A percentile compares a stretch with the other conserved stretches of the same genome.
phyloP scores from a whole-genome alignment of 2,329 filamentous ascomycete genomes.

The Nakataea oryzae region DNA sequence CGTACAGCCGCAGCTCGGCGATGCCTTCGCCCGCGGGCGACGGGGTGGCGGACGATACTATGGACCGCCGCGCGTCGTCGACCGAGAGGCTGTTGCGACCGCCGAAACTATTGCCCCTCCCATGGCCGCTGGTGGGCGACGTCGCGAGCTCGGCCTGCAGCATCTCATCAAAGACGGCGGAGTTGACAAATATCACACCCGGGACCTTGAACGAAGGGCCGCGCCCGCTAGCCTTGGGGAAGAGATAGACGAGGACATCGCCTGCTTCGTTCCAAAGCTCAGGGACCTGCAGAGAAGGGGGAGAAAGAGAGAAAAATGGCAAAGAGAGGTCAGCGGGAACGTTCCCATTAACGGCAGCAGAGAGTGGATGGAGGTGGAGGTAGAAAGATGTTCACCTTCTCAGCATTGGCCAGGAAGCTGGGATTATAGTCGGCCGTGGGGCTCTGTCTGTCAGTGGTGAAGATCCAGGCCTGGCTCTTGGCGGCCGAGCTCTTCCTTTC shows the following conservation, averaged over 20 bases:
- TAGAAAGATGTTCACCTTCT: slow-evolving; percentile 32
- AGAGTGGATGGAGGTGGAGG: not conserved
- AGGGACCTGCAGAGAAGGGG: slow-evolving; percentile 36
- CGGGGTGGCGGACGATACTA: slow-evolving; percentile 23
- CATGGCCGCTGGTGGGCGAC: slow-evolving; percentile 18
- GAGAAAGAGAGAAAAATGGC: slow-evolving; percentile 7
- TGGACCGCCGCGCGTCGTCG: slow-evolving; percentile 33
- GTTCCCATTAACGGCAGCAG: no score
- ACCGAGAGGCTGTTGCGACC: slow-evolving; percentile 36
- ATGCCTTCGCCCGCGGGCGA: slow-evolving; percentile 25
- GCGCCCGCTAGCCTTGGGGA: slow-evolving; percentile 34
- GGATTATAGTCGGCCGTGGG: slow-evolving; percentile 44
- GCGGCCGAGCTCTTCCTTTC: slow-evolving; percentile 13
- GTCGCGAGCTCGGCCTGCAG: slow-evolving; percentile 32
- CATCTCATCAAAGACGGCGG: slow-evolving; percentile 41
- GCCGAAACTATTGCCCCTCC: slow-evolving; percentile 32
- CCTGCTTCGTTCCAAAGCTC: slow-evolving; percentile 56
- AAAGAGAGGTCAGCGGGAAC: not conserved
- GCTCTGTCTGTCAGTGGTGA: slow-evolving; percentile 31
- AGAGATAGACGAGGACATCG: slow-evolving; percentile 46
- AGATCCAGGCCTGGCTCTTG: slow-evolving; percentile 36
- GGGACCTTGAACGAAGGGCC: slow-evolving; percentile 52
- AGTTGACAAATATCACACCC: slow-evolving; percentile 41
- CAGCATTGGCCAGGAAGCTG: slow-evolving; percentile 36
- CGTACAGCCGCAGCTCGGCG: slow-evolving; percentile 39